Evolutionary conservation across 257 asterid species (phyloP), one percentile per base, ranked within the genome.

Genomic region (Anisodus tanguticus): DNA sequence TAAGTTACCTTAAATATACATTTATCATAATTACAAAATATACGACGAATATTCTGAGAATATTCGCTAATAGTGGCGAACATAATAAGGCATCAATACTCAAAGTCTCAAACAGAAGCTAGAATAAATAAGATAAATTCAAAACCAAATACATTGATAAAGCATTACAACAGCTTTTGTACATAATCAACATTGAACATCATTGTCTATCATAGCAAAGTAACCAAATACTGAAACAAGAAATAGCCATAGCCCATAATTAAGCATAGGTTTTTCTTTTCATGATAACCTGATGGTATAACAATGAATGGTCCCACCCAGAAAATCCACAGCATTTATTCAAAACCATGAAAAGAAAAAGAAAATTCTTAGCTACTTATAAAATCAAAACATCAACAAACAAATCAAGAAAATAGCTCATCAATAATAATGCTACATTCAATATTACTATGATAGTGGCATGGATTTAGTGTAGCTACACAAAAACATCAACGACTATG

Each of bases 261-360:
- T 55, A 55, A 57, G 85, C 60, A 70, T 39, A 55, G 31, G 54
- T 13, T 22, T 39, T 31, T 2, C 70, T 85, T 79, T 95, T 90
- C 67, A 93, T 90, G 10, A 93, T 84, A 55, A 93, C 94, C 83
- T 87, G 91, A 79, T 93, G 97, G 81, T 93, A 93, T 1, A 92
- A 88, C 97, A 6, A 89, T 72, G 89, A 93, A 92, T 6, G 97
- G 97, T 84, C 97, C 97, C 8, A 93, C 96, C 97, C 95, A 93
- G 90, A 93, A 93, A 31, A 93, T 62, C 96, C 95, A 92, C 92
- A 91, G 94, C 31, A 88, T 79, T n/a, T 5, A 57, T 39, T 6
- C 59, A 68, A 2, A 12, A 7, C 22, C 9, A 1, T 1, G 5
- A n/a, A 19, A n/a, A 12, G 3, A 0, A 64, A 63, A 9, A 83